Base-by-base conservation (phyloP, 179 eudicot species). In the Actinidia arguta region DNA sequence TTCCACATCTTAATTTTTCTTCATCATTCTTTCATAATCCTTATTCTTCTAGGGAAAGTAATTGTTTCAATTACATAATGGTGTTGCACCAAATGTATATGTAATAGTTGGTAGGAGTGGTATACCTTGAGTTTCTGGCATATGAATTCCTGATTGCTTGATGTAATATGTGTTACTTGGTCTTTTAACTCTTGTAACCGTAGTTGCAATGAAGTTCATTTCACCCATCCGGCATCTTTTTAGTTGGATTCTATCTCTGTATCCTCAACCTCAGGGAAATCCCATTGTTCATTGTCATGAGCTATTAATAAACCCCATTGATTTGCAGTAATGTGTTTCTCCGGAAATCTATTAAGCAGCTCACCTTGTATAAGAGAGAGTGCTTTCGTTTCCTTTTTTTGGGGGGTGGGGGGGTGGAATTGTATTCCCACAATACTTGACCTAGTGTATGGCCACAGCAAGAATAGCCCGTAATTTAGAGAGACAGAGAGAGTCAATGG, bases 21-120 rank as follows among this genome's bases (percentile, higher is more conserved):
- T 55, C 36, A 39, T 44, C 63, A 24, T 48, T 71, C 27, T 78
- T 64, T 64, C 36, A 22, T 9, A 36, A 42, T 58, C 14, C 11
- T 64, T n/a, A 70, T 73, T 79, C 61, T 71, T 80, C 52, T 58
- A 22, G 56, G 59, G 36, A 44, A 58, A 48, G 78, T 56, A 74
- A 80, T 46, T 31, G 50, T 67, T 75, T 75, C 58, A 47, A 56
- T 70, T 44, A 18, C 58, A 67, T 50, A 46, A 46, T 50, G 70
- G 20, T 79, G 62, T 80, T 44, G 76, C 75, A 52, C 56, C 31
- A 50, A 18, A 81, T 80, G 83, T 75, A 75, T 56, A 80, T 42
- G 69, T 74, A 42, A 51, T 78, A 61, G 27, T 75, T 48, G 50
- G 8, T 5, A 31, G n/a, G 22, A 44, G 64, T 31, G 80, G 18